Base-by-base conservation (phyloP, 116 monocot species). In the Posidonia oceanica region DNA sequence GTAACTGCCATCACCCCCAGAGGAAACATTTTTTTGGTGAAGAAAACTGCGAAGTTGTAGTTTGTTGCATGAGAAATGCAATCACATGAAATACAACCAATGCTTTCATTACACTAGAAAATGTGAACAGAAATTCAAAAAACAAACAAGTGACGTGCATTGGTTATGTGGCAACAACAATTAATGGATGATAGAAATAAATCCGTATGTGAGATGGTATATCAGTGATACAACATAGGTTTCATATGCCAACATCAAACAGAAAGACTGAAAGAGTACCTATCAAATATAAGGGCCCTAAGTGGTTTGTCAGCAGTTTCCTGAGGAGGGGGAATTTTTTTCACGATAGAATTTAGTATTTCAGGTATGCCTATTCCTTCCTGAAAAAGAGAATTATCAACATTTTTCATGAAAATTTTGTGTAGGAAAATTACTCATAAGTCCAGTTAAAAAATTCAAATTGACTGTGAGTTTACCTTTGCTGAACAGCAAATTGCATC, bases 231-330 rank as follows among this genome's bases (percentile, higher is more conserved):
- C 6, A 8, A 60, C 2, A 21, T 22, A 16, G 29, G 10, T 60
- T 60, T 60, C 60, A 60, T 12, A 16, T 17, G 21, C 71, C 14
- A 57, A 18, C 61, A 54, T 72, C 36, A 72, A n/a, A n/a, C n/a
- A n/a, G n/a, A n/a, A n/a, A n/a, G n/a, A 69, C 55, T 38, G 11
- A 67, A 67, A 54, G 42, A 40, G 15, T 74, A 94, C 94, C 94
- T 94, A 78, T 95, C 91, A 83, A 96, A 96, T 80, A 96, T 91
- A 58, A 96, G 89, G 71, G 96, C 96, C 72, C 96, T 86, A 56
- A 96, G 74, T 36, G 92, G 92, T 58, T 57, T 78, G 59, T 69
- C 71, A 54, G 87, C 85, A 71, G 87, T 87, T 71, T 89, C 79
- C 73, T 83, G 81, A 16, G 97, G 97, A 38, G 97, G 83, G 21